Evolutionary conservation across 768 basidiomycete species (phyloP), one percentile per base, ranked within the genome.

Genomic region (Sarcodon aspratus): DNA sequence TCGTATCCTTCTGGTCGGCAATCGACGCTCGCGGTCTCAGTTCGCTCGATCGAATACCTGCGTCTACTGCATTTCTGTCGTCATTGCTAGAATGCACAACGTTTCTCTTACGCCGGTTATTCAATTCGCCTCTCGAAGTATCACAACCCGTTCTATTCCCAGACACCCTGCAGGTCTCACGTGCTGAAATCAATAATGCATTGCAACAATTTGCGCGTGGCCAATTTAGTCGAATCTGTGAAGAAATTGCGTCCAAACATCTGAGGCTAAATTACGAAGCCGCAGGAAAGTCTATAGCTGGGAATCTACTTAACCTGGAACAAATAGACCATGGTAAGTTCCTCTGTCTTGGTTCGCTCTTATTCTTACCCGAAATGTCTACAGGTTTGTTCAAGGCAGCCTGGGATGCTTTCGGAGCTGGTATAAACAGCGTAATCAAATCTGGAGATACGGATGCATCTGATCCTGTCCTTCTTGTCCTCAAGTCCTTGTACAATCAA

Each of bases 1-100:
- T 91, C 59, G 64, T 70, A 1, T 78, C 88, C 0, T 80, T 97
- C 57, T 96, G 93, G 91, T 75, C 80, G 12, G 91, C 88, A 0
- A 62, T 89, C 1, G 80, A 86, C 46, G 76, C 77, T 6, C 75
- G 78, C 18, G 79, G 83, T 0, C 69, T 87, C 5, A 76, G 71
- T 34, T 69, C 79, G 0, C 69, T 83, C 9, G 70, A 80, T 45
- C 71, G 78, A 6, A 59, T 68, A 1, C 66, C 67, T 7, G 68
- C 74, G 9, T 75, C 75, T 5, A 73, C 79, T 0, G 80, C 87
- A 9, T 86, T 92, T 64, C 65, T 85, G 13, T 70, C 76, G 0
- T 74, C 85, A 0, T 57, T 88, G 3, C 62, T 87, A 7, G 93
- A 96, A 62, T 87, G 80, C 55, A 59, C 78, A 10, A 64, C 77